Conservation (phyloP, 1,284 basidiomycete genomes). For the Rhodotorula sp. region DNA sequence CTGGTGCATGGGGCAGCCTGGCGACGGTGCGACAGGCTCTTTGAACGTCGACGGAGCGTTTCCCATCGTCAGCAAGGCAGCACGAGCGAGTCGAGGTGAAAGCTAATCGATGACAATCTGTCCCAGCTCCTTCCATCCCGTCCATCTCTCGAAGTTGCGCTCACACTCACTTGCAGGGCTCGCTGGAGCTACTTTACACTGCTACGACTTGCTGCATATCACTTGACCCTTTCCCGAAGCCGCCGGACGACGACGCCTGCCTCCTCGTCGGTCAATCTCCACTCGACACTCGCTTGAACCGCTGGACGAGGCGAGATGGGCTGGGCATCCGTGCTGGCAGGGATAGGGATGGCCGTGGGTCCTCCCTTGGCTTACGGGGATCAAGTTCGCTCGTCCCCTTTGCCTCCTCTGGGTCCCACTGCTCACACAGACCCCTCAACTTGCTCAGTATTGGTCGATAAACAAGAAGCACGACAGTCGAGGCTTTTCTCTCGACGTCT, state of each 20-base stretch:
- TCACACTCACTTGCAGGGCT: too few species aligned
- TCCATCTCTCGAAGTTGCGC: too few species aligned
- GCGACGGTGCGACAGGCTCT: constrained; percentile 12
- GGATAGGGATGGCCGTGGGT: constrained; percentile 43
- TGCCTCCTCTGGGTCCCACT: not conserved
- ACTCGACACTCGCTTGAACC: not conserved
- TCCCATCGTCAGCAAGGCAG: too few species aligned
- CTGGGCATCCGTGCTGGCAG: constrained; percentile 20
- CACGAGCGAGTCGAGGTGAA: too few species aligned
- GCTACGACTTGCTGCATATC: too few species aligned
- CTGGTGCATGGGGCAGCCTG: constrained; percentile 40
- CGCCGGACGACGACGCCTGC: not conserved
- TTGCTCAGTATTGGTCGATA: constrained; percentile 30
- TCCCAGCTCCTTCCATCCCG: too few species aligned
- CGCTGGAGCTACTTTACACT: too few species aligned
- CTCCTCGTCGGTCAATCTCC: not conserved
- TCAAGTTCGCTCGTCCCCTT: constrained; percentile 43
- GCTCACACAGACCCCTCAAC: not conserved
- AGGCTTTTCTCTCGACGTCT: constrained; percentile 54
- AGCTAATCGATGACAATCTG: too few species aligned
- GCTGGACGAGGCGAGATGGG: not conserved
- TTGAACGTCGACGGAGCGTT: not conserved
- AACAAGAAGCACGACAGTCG: constrained; percentile 47
- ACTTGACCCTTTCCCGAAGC: too few species aligned
- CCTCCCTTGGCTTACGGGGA: constrained; percentile 54